A percentile compares a stretch with the other conserved stretches of the same genome.
Evolutionary conservation across 805 yeast species (phyloP).

Genomic region (Pichia californica): DNA sequence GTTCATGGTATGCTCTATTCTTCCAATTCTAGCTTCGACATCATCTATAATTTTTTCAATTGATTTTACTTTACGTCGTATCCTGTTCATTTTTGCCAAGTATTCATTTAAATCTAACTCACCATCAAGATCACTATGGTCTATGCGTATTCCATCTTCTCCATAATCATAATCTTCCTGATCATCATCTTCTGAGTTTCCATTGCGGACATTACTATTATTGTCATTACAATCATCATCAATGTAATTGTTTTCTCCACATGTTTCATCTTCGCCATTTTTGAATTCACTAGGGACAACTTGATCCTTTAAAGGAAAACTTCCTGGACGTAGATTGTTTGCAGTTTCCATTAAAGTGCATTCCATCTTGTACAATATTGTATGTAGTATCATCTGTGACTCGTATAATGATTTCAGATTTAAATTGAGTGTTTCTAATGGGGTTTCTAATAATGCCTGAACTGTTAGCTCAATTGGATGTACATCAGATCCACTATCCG

Average conservation of each 20-base stretch:
- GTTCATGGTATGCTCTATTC: conserved; percentile 15
- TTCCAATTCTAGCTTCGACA: conserved; percentile 33
- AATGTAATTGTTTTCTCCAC: too few relatives aligned
- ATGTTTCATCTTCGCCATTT: background rate
- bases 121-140: conserved; percentile 14
- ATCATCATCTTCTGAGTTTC: background rate
- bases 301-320: background rate
- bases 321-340: conserved; percentile 8
- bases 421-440: conserved; percentile 45
- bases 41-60: conserved; percentile 27
- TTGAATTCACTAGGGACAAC: background rate
- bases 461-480: conserved; percentile 59
- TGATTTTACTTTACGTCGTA: conserved; percentile 21
- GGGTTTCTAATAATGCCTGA: conserved; percentile 47
- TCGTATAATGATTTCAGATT: conserved; percentile 48
- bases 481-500: too few relatives aligned
- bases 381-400: conserved; percentile 47
- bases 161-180: background rate
- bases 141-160: conserved; percentile 15
- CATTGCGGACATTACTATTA: background rate
- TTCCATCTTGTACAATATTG: conserved; percentile 39
- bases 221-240: background rate
- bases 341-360: conserved; percentile 24
- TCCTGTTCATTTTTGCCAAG: conserved; percentile 19
- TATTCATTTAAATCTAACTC: conserved; percentile 14